Conservation (phyloP, 2,329 filamentous ascomycete genomes). For the Fusarium bulbicola region DNA sequence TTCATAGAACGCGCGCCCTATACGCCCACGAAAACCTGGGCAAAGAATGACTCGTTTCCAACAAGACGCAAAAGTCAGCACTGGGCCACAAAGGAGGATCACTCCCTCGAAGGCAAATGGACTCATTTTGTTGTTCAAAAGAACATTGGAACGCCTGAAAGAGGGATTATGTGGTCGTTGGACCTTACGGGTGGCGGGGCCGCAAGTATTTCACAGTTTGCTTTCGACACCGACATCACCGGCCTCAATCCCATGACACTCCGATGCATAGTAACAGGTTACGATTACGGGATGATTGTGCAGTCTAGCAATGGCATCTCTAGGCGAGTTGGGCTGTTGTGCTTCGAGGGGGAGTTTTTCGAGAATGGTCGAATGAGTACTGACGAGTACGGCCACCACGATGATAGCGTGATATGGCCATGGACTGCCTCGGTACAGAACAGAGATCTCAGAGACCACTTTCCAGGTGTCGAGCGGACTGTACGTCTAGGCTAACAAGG, state of each 20-base stretch:
- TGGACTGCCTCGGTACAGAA: not conserved
- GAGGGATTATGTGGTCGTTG: not conserved
- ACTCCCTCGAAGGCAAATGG: accelerated
- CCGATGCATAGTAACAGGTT: not conserved
- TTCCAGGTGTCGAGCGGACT: not conserved
- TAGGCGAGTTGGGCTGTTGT: not conserved
- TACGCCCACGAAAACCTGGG: not conserved
- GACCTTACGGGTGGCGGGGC: not conserved
- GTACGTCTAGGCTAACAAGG: not conserved
- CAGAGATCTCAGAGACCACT: not conserved
- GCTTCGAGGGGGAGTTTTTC: not conserved
- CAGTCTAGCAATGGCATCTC: not conserved
- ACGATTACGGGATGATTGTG: not conserved
- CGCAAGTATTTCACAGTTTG: accelerated
- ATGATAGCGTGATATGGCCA: not conserved
- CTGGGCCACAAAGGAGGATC: not conserved
- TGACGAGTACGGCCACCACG: accelerated
- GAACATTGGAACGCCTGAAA: not conserved
- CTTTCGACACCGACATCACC: not conserved
- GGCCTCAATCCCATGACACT: not conserved
- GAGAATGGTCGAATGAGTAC: not conserved
- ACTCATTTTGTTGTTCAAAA: not conserved
- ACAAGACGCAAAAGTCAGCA: not conserved
- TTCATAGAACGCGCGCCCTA: not conserved
- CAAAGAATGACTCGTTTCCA: not conserved